Percentiles rank a stretch among this genome's conserved stretches.
phyloP scores from a whole-genome alignment of 352 stramenopile genomes.

The Globisporangium camurandrum region DNA sequence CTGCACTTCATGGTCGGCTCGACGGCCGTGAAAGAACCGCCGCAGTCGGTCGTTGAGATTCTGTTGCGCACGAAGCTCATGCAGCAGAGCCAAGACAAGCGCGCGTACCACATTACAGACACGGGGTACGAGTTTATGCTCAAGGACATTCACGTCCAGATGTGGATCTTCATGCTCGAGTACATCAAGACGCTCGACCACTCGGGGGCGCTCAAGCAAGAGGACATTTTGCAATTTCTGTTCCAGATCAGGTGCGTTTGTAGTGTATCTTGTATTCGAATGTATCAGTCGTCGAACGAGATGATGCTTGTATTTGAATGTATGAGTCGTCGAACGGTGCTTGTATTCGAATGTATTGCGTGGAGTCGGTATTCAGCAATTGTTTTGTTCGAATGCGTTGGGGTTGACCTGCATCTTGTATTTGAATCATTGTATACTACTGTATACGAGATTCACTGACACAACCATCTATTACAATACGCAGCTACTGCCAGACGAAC shows the following conservation, averaged over 20 bases:
- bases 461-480: no score
- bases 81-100: constrained; percentile 45
- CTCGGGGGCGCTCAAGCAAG: constrained; percentile 59
- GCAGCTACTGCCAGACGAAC: constrained; percentile 79
- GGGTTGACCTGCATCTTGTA: no score
- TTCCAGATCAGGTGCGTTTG: constrained; percentile 73
- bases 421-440: no score
- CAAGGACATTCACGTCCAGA: constrained; percentile 88
- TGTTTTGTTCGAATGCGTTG: no score
- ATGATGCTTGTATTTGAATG: neutral
- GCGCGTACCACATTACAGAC: constrained; percentile 79
- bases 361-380: no score
- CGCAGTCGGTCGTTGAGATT: constrained; percentile 64
- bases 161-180: constrained; percentile 89
- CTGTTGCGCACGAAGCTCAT: constrained; percentile 65
- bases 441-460: no score
- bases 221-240: constrained; percentile 86
- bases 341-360: no score
- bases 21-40: constrained; percentile 53
- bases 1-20: constrained; percentile 76
- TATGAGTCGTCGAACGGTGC: no score
- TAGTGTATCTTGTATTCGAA: neutral
- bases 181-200: constrained; percentile 83
- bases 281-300: neutral
- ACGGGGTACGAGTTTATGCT: constrained; percentile 90